Conservation (phyloP, 2,329 filamentous ascomycete species). For the Alternaria ethzedia region DNA sequence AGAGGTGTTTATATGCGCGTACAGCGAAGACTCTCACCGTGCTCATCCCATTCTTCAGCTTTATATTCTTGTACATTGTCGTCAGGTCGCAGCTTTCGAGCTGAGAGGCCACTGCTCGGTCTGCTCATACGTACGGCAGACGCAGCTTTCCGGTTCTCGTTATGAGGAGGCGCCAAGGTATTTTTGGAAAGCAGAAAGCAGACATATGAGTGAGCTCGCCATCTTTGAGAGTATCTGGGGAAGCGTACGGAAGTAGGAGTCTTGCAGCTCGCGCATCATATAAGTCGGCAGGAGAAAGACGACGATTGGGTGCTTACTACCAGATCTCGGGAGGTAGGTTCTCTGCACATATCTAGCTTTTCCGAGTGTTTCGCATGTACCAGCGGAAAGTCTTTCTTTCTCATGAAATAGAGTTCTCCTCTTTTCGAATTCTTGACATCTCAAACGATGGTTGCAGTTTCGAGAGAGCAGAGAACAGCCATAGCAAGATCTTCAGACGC, state of each 20-base stretch:
- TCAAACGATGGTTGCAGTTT: no score
- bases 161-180: no score
- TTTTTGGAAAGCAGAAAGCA: neutral
- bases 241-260: neutral
- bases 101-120: neutral
- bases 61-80: neutral
- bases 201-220: neutral
- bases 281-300: neutral
- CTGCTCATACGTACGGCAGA: neutral
- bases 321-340: no score
- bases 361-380: no score
- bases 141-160: no score
- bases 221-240: neutral
- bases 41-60: neutral
- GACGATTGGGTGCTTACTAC: no score
- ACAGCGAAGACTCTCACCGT: neutral
- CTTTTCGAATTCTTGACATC: neutral
- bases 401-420: neutral
- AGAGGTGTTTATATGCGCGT: neutral
- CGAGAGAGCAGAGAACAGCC: no score
- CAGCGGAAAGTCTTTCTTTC: neutral
- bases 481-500: no score
- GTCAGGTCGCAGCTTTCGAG: neutral
- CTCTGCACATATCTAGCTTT: no score
- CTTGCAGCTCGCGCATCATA: neutral